Base-by-base conservation (phyloP, 2,329 filamentous ascomycete genomes). In the Xylariaceae sp. region DNA sequence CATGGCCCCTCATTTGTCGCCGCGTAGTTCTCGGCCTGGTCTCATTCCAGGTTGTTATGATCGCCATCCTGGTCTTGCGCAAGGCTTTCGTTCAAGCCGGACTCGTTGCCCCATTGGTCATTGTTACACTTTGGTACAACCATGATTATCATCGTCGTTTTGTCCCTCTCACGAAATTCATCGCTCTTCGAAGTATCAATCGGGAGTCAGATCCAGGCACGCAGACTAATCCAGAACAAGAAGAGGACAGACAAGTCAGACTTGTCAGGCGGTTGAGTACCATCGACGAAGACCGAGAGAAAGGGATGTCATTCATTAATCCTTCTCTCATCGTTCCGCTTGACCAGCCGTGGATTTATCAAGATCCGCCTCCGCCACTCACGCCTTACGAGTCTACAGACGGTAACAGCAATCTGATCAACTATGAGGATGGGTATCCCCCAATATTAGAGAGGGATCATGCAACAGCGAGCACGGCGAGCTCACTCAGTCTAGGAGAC, bases 1-100 rank as follows among this genome's bases (percentile, higher is more conserved):
- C 91, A 4, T 98, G 93, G 93, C 85, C 87, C 39, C 95, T 98
- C 78, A 95, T 98, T 52, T 95, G 90, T 68, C 89, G 93, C 61
- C 87, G 93, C 27, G 79, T 96, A 48, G 80, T 97, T 45, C 72
- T 96, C 20, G 93, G 93, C 1, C 70, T 96, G 8, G 70, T 94
- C 3, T 80, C 97, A 34, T 96, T 96, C 61, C 90, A 98, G 65
- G 68, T 95, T 19, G 89, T 93, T 37, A 93, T 95, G 77, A 85
- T 88, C 19, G 92, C 92, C 3, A 84, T 92, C 51, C 77, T 98
- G 45, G 88, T 88, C 2, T 70, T 93, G 22, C 78, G 83, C 44
- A 72, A 77, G 40, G 89, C 88, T 0, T 87, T 90, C 56, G 80
- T 83, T 17, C 78, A 86, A 37, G 87, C 89, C 0, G 69, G 82